A percentile compares a stretch with the other conserved stretches of the same genome.
These are phyloP conservation scores for Chaetomium sp. DNA, from an alignment of 2,329 filamentous ascomycete species.

Conservation along the genomic window DNA sequence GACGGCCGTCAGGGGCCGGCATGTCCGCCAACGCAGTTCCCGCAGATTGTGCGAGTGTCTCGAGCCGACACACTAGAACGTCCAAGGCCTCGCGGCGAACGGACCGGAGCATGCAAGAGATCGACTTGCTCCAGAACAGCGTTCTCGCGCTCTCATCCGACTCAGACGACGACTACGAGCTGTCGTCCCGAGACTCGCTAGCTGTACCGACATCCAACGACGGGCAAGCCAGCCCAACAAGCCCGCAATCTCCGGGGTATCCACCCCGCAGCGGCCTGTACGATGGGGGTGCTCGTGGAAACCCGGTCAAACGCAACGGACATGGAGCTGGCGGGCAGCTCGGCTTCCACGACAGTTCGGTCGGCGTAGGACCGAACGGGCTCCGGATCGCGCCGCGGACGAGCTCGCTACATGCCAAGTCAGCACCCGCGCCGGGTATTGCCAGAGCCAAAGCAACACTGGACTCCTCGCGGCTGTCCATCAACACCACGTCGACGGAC, in stretches of 20 bases:
- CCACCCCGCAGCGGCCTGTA: constrained; percentile 12
- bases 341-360: constrained; percentile 26
- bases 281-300: constrained; percentile 17
- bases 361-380: constrained; percentile 7
- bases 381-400: constrained; percentile 22
- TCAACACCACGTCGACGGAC: constrained; percentile 31
- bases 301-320: constrained; percentile 35
- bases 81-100: constrained; percentile 48
- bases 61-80: constrained; percentile 49
- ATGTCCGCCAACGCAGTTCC: constrained; percentile 27
- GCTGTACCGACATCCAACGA: constrained; percentile 25
- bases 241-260: constrained; percentile 19
- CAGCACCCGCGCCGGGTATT: constrained; percentile 9
- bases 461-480: constrained; percentile 32
- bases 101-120: constrained; percentile 40
- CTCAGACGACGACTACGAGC: constrained; percentile 42
- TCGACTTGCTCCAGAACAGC: constrained; percentile 49
- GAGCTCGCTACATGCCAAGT: constrained; percentile 27
- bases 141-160: constrained; percentile 53
- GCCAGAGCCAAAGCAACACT: constrained; percentile 7
- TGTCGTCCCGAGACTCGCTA: constrained; percentile 29
- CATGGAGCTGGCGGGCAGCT: constrained; percentile 35
- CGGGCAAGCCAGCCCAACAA: constrained; percentile 22
- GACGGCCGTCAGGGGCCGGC: constrained; percentile 23
- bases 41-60: constrained; percentile 46